Conservation (phyloP, 768 basidiomycete species). For the Xanthoconium stramineum region DNA sequence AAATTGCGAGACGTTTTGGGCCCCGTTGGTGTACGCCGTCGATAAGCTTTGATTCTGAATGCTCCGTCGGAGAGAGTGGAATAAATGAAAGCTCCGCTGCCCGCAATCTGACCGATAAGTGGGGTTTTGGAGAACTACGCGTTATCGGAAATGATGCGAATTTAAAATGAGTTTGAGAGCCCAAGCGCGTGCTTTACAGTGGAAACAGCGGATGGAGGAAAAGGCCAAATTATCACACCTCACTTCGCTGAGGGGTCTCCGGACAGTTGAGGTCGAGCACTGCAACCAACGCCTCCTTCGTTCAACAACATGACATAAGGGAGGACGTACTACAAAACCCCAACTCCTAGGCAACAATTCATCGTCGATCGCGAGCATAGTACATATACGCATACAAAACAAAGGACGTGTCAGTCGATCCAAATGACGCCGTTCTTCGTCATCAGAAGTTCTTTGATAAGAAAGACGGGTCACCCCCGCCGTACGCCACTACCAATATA, state of each 20-base stretch:
- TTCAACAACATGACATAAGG: background rate
- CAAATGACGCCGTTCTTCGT: background rate
- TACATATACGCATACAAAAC: background rate
- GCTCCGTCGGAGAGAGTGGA: constrained; percentile 6
- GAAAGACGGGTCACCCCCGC: background rate
- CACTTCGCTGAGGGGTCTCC: background rate
- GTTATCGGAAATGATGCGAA: background rate
- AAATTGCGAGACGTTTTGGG: background rate
- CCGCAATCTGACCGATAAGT: too few species aligned
- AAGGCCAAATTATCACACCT: too few species aligned
- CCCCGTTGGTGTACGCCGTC: background rate
- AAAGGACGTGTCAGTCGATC: background rate
- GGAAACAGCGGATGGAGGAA: too few species aligned
- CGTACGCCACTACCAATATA: background rate
- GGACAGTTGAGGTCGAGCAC: background rate
- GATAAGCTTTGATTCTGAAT: constrained; percentile 10
- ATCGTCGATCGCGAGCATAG: background rate
- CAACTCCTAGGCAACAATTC: background rate
- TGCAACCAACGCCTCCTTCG: background rate
- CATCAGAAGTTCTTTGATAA: background rate
- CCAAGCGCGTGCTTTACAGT: too few species aligned
- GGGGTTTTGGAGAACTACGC: background rate
- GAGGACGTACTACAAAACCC: background rate
- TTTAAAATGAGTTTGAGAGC: background rate
- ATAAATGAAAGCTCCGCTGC: too few species aligned